A percentile compares a stretch with the other conserved stretches of the same genome.
Conservation (phyloP, 768 basidiomycete genomes). For the Amanita brunnescens region DNA sequence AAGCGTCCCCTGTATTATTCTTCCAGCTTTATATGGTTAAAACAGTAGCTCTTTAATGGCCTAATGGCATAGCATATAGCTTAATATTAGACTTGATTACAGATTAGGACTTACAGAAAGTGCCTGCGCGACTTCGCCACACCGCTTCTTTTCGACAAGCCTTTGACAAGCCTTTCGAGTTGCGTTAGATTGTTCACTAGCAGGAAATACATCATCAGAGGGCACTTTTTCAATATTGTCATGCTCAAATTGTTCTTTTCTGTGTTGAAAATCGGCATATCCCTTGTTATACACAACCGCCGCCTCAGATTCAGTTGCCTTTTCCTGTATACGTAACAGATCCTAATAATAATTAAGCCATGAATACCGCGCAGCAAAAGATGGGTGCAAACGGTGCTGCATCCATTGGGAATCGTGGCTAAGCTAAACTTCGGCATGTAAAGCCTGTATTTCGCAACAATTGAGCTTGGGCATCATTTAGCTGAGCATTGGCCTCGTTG, state of each 20-base stretch:
- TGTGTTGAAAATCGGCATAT: slow-evolving; percentile 89
- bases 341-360: no score
- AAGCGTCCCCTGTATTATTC: no score
- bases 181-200: slow-evolving; percentile 78
- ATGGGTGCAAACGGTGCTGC: no score
- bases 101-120: slow-evolving; percentile 42
- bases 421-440: no score
- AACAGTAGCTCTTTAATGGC: slow-evolving; percentile 84
- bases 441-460: no score
- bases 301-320: no score
- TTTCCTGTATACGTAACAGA: no score
- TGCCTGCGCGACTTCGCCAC: slow-evolving; percentile 76
- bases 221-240: slow-evolving; percentile 68
- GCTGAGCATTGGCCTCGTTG: no score
- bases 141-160: slow-evolving; percentile 68
- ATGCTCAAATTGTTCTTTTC: slow-evolving; percentile 92
- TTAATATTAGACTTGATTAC: not conserved
- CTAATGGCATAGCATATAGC: slow-evolving; percentile 62
- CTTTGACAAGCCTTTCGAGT: slow-evolving; percentile 67
- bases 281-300: slow-evolving; percentile 94
- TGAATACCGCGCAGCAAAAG: no score
- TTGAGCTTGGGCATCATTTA: no score
- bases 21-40: slow-evolving; percentile 66
- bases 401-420: no score
- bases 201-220: not conserved